A percentile compares a stretch with the other conserved stretches of the same genome.
Evolutionary conservation across 441 rosid genomes (phyloP).

Genomic region (Populus hybrid): DNA sequence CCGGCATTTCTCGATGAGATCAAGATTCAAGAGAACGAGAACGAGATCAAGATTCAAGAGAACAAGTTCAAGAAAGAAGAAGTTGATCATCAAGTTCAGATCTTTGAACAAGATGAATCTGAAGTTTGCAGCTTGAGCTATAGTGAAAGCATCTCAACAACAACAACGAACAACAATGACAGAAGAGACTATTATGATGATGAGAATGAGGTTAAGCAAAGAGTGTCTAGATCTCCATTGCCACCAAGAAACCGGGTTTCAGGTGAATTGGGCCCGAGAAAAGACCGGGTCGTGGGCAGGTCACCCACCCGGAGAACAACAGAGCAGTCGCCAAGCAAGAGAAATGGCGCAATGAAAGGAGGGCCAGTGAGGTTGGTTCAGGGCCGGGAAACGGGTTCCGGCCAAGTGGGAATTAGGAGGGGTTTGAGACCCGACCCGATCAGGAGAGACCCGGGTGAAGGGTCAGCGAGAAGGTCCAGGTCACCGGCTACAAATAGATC

Average conservation of each 20-base stretch:
- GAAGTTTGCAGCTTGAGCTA: constrained; percentile 67
- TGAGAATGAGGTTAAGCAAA: constrained; percentile 32
- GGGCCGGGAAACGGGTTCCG: too few relatives aligned
- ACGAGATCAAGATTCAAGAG: neutral
- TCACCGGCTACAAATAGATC: constrained; percentile 69
- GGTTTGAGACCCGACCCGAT: constrained; percentile 28
- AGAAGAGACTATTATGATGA: constrained; percentile 20
- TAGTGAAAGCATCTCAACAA: constrained; percentile 58
- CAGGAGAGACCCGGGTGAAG: constrained; percentile 49
- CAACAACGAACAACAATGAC: constrained; percentile 34
- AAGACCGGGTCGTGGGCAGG: constrained; percentile 35
- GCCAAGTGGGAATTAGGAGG: too few relatives aligned
- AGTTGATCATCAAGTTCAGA: neutral
- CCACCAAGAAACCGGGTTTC: constrained; percentile 19
- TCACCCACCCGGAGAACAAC: constrained; percentile 47
- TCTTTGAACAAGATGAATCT: constrained; percentile 39
- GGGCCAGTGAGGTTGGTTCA: constrained; percentile 11
- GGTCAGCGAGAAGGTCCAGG: constrained; percentile 70
- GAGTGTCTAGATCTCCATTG: constrained; percentile 36
- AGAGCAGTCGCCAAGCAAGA: constrained; percentile 49
- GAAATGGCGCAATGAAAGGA: constrained; percentile 22
- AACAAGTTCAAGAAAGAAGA: neutral
- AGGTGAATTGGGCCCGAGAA: constrained; percentile 18
- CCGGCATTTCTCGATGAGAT: constrained; percentile 5
- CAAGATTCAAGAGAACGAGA: neutral